Evolutionary conservation across 2,329 filamentous ascomycete species (phyloP), one percentile per base, ranked within the genome.

Genomic region (Boeremia exigua): DNA sequence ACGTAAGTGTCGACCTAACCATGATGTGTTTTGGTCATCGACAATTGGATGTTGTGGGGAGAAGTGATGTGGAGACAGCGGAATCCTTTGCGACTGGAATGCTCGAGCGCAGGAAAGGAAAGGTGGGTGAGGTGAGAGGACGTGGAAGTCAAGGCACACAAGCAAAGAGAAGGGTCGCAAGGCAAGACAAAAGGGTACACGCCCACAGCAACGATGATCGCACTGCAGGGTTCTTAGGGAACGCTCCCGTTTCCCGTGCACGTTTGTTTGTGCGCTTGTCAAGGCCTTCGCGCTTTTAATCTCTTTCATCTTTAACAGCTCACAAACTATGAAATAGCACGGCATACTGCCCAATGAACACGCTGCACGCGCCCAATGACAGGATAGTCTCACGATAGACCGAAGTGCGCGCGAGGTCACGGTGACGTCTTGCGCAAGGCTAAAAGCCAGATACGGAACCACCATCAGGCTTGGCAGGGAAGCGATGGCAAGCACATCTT

Each of bases 11-110:
- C 40, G 54, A 56, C 29, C 44, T 56, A 43, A 58, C 45, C 64
- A 69, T 69, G 25, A 25, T 59, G 54, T 28, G 39, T 36, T n/a
- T 33, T 39, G 19, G 47, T 40, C 58, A 59, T 61, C 38, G 40
- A 48, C 28, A 29, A 52, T 33, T 29, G 15, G n/a, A 23, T 43
- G 37, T 29, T 44, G 34, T 43, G 54, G 29, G 32, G n/a, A 33
- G 36, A 32, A 43, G 29, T 46, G 37, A 25, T 47, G 48, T 34
- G 49, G 37, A 40, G 38, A 57, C 40, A n/a, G 8, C 25, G 17
- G 30, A 30, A 46, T 43, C 56, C 44, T 48, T 55, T 48, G 50
- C 46, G 33, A 36, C 47, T 30, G 36, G 45, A 61, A 51, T 52
- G 53, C 54, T 45, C 23, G 32, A 50, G 19, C 55, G 23, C 14